phyloP scores from a whole-genome alignment of 208 protist genomes.

The Trypanosoma theileri region DNA sequence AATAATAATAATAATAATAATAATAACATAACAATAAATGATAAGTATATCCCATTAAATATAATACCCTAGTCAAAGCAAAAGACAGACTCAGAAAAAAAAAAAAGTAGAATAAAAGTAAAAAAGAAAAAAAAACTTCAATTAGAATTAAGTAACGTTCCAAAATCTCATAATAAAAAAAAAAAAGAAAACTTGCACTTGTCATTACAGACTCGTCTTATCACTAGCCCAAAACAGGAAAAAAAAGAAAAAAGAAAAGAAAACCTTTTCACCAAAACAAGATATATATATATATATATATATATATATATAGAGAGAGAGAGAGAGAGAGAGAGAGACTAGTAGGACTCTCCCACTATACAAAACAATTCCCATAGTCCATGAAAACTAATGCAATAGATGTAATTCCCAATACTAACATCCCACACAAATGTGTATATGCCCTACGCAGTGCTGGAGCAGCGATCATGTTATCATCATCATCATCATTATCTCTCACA shows the following conservation, averaged over 20 bases:
- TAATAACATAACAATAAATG: neutral
- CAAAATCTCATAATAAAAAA: neutral
- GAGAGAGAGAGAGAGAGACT: too few species aligned
- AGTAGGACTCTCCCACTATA: neutral
- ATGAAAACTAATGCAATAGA: neutral
- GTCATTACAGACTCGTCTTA: too few species aligned
- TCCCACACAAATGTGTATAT: neutral
- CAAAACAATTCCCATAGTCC: neutral
- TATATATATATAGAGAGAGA: too few species aligned
- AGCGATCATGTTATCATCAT: neutral
- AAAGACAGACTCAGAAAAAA: slow-evolving; percentile 1
- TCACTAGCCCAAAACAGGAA: too few species aligned
- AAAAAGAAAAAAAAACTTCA: slow-evolving; percentile 20
- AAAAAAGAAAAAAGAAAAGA: too few species aligned
- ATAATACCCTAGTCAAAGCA: neutral
- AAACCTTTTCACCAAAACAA: too few species aligned
- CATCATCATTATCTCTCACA: neutral
- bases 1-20: slow-evolving; percentile 1
- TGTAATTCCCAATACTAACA: neutral
- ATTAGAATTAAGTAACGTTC: neutral
- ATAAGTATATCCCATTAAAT: too few species aligned
- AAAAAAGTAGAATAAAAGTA: slow-evolving; percentile 13
- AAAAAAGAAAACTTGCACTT: neutral
- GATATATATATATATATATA: too few species aligned
- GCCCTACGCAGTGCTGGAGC: neutral